A percentile compares a stretch with the other conserved stretches of the same genome.
phyloP scores from a whole-genome alignment of 2,329 filamentous ascomycete species.

The Colletotrichum tropicale region DNA sequence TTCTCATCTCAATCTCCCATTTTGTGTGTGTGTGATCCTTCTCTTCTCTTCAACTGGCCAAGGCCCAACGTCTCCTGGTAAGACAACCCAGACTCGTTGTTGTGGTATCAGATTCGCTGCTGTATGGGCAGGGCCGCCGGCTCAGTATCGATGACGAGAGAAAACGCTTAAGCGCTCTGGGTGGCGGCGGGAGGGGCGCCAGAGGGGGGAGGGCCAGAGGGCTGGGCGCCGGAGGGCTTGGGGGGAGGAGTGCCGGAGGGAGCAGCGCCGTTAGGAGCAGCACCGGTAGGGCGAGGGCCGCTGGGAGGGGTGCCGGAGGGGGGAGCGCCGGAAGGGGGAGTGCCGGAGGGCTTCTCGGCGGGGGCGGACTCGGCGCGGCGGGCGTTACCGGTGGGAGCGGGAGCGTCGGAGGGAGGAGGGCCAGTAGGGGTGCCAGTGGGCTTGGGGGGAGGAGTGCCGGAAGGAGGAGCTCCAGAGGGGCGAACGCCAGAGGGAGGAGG shows the following conservation, averaged over 20 bases:
- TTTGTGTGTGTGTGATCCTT: neutral
- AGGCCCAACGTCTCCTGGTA: conserved; percentile 4
- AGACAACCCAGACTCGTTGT: neutral
- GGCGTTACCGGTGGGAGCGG: neutral
- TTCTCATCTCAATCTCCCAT: neutral
- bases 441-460: neutral
- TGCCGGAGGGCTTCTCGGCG: neutral
- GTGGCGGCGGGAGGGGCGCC: neutral
- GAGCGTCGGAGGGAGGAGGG: neutral
- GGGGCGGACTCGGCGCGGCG: neutral
- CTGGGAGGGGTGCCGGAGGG: neutral
- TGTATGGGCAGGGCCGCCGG: neutral
- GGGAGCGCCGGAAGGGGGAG: neutral
- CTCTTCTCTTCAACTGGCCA: neutral
- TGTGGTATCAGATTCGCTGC: neutral
- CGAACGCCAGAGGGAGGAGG: neutral
- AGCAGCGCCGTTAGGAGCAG: neutral
- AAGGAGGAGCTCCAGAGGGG: neutral
- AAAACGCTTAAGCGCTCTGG: neutral
- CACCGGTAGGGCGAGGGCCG: neutral
- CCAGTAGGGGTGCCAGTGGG: neutral
- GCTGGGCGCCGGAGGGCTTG: neutral
- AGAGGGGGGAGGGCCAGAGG: neutral
- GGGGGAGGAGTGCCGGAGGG: neutral
- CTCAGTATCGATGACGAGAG: neutral